Conservation (phyloP, 208 protist species). For the Porcisia deanei region DNA sequence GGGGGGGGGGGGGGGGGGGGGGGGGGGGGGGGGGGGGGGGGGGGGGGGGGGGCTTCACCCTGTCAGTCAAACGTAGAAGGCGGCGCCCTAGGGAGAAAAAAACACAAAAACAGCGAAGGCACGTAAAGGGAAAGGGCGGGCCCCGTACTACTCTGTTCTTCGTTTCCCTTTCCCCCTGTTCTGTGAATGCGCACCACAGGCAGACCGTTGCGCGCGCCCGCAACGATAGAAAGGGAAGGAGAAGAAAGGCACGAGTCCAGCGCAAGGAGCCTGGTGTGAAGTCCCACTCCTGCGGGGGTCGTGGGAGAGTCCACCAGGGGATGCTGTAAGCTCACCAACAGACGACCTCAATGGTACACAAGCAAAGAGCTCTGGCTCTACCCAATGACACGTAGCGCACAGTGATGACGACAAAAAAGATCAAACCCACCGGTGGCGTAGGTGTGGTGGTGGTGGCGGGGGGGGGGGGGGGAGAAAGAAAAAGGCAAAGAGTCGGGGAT, state of each 20-base stretch:
- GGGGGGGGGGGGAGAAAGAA: neutral
- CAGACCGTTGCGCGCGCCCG: conserved; percentile 11
- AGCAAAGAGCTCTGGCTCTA: neutral
- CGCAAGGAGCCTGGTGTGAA: neutral
- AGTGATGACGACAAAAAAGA: neutral
- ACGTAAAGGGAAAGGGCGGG: neutral
- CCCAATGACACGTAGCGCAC: neutral
- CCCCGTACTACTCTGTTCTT: neutral
- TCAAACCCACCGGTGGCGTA: neutral
- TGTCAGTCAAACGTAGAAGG: neutral
- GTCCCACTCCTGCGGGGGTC: neutral
- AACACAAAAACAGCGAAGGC: neutral
- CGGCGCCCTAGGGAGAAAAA: neutral
- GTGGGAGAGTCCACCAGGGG: neutral
- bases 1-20: too few relatives aligned
- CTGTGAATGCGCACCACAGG: neutral
- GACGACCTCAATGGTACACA: neutral
- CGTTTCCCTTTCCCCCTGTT: neutral
- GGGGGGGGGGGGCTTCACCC: neutral
- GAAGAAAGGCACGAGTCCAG: neutral
- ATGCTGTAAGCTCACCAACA: too few relatives aligned
- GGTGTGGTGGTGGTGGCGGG: neutral
- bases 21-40: neutral
- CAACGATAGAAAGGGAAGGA: neutral
- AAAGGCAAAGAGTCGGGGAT: neutral